Percentiles rank a stretch among this genome's conserved stretches.
Evolutionary conservation across 495 filamentous ascomycete genomes (phyloP).

Genomic region (Oidiodendron maius): DNA sequence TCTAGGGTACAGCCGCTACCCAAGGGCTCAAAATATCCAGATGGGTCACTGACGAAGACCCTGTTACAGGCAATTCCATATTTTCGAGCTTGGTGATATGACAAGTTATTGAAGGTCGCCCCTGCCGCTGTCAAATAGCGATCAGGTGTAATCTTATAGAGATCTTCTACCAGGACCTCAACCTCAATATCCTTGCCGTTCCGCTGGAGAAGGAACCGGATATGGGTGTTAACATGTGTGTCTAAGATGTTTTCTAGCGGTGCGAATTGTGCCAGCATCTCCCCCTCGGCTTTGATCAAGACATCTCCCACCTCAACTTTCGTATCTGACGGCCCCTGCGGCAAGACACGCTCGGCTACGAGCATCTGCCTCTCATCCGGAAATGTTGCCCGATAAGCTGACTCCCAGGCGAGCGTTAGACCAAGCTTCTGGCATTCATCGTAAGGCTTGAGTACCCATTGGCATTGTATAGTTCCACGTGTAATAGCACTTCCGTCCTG

Average conservation of each 20-base stretch:
- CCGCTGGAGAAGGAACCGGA: constrained; percentile 76
- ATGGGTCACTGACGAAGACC: constrained; percentile 91
- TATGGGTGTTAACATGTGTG: constrained; percentile 67
- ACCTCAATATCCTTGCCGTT: constrained; percentile 85
- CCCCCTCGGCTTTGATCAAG: constrained; percentile 89
- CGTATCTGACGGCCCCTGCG: constrained; percentile 77
- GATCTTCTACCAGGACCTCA: constrained; percentile 77
- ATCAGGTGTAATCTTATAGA: constrained; percentile 93
- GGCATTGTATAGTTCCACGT: constrained; percentile 93
- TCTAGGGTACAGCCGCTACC: constrained; percentile 90
- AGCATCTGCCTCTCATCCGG: constrained; percentile 95
- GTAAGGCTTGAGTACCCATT: constrained; percentile 95
- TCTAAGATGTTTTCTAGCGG: constrained; percentile 92
- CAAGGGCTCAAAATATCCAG: constrained; percentile 91
- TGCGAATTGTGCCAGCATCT: constrained; percentile 90
- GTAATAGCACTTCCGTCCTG: constrained; percentile 66
- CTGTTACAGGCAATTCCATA: constrained; percentile 89
- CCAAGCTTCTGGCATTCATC: constrained; percentile 94
- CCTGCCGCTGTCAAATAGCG: constrained; percentile 91
- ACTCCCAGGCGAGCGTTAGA: constrained; percentile 79
- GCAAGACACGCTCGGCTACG: constrained; percentile 90
- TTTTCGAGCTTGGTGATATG: constrained; percentile 90
- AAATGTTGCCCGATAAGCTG: constrained; percentile 68
- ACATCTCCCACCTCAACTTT: constrained; percentile 93
- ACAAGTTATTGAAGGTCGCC: constrained; percentile 89